Percentiles rank a stretch among this genome's conserved stretches.
Evolutionary conservation across 495 filamentous ascomycete species (phyloP).

Genomic region (Aspergillus ostianus): DNA sequence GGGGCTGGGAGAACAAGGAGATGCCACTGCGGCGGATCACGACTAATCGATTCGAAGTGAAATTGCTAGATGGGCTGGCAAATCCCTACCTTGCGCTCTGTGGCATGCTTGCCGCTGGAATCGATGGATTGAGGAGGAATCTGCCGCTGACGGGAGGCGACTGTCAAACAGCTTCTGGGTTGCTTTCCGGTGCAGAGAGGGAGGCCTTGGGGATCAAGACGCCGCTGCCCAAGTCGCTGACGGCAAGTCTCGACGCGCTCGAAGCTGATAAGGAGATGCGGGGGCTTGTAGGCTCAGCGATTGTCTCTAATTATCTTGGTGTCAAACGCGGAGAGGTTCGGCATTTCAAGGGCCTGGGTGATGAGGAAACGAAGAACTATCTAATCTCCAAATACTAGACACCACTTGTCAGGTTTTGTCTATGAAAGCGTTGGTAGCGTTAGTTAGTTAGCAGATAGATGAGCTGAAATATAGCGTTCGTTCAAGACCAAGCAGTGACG

Average conservation of each 20-base stretch:
- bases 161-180: conserved; percentile 51
- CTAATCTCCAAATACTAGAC: conserved; percentile 1
- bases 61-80: conserved; percentile 66
- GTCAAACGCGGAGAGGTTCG: background rate
- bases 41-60: conserved; percentile 67
- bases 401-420: background rate
- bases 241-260: conserved; percentile 52
- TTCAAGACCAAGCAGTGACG: too few relatives aligned
- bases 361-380: background rate
- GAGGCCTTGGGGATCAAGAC: conserved; percentile 50
- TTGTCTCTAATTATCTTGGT: background rate
- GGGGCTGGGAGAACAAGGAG: conserved; percentile 78
- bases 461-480: background rate
- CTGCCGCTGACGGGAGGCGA: conserved; percentile 45
- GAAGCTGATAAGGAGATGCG: conserved; percentile 30
- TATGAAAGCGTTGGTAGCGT: background rate
- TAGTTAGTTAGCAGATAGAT: background rate
- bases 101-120: conserved; percentile 59
- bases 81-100: conserved; percentile 69
- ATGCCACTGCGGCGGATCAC: conserved; percentile 61
- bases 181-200: conserved; percentile 48
- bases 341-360: background rate
- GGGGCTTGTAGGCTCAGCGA: background rate
- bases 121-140: conserved; percentile 47
- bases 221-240: conserved; percentile 51